These are phyloP conservation scores for Dictyostelium citrinum DNA, from an alignment of 78 protist genomes.

Conservation along the genomic window DNA sequence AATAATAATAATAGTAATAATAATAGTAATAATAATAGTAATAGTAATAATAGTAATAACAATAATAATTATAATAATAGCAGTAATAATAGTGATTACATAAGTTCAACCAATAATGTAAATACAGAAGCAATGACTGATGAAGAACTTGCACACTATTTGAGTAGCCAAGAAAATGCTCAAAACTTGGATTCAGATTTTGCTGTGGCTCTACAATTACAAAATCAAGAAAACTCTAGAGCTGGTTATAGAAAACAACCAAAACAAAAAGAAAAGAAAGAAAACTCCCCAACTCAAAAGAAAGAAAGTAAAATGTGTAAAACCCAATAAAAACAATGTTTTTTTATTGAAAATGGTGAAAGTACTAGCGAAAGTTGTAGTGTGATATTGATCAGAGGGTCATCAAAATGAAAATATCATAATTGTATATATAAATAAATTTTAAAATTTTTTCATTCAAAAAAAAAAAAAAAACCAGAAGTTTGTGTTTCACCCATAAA, in stretches of 20 bases:
- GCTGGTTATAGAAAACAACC: not conserved
- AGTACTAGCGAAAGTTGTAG: no score
- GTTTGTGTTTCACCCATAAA: no score
- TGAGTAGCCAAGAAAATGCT: not conserved
- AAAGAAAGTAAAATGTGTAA: conserved; percentile 17
- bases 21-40: conserved; percentile 2
- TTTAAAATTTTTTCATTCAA: no score
- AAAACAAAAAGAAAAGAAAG: not conserved
- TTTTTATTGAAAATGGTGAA: no score
- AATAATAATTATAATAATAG: not conserved
- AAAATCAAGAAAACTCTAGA: conserved; percentile 20
- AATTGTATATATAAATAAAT: no score
- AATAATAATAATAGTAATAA: conserved; percentile 17
- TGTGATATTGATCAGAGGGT: no score
- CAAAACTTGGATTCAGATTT: conserved; percentile 5
- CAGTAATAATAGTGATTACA: no score
- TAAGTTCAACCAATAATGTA: not conserved
- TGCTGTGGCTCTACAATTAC: conserved; percentile 36
- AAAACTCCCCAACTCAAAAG: not conserved
- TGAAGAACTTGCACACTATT: conserved; percentile 53
- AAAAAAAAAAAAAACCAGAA: no score
- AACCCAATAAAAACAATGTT: conserved; percentile 21
- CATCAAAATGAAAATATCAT: no score
- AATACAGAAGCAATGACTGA: conserved; percentile 30
- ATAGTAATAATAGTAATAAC: not conserved